Evolutionary conservation across 768 basidiomycete species (phyloP), one percentile per base, ranked within the genome.

Genomic region (Mrakia hoshinonis): DNA sequence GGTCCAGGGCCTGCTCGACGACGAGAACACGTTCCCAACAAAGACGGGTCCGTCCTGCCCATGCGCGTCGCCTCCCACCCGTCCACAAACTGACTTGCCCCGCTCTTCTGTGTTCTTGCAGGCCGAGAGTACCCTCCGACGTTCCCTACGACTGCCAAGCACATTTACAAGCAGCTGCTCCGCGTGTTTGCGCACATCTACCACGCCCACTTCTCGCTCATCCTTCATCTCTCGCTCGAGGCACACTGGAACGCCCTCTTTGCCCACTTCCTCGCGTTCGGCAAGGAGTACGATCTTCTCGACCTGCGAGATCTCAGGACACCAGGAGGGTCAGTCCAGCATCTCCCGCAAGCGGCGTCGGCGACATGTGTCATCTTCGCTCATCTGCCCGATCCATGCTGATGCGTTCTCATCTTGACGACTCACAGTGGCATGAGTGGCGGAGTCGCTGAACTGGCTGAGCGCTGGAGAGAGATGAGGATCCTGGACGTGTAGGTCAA

Each of bases 151-250:
- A 93, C 92, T 15, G 82, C 82, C 75, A 92, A 92, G 73, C 92
- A 94, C 79, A 88, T 98, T 76, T 98, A 97, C 81, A 91, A 93
- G 39, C 94, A 97, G 77, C 90, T 98, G 46, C 85, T 98, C 69
- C 90, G 95, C 61, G 90, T 98, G 74, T 97, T 97, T 78, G 94
- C 95, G 12, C 95, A 98, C 82, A 86, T 98, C 76, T 98, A 97
- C 79, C 89, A 97, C 78, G 90, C 91, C 11, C 95, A 98, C 77
- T 98, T 93, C 78, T 83, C 84, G 2, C 77, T 80, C 43, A 89
- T 97, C 77, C 85, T 98, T 29, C 92, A 98, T 77, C 85, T 98
- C 31, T 90, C 91, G 49, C 87, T 89, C 12, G 95, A 98, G 77
- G 79, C 80, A 13, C 93, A 95, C 79, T 94, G 95, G 82, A 95